Evolutionary conservation across 2,329 filamentous ascomycete species (phyloP).

Genomic region (Pseudogymnoascus sp.): DNA sequence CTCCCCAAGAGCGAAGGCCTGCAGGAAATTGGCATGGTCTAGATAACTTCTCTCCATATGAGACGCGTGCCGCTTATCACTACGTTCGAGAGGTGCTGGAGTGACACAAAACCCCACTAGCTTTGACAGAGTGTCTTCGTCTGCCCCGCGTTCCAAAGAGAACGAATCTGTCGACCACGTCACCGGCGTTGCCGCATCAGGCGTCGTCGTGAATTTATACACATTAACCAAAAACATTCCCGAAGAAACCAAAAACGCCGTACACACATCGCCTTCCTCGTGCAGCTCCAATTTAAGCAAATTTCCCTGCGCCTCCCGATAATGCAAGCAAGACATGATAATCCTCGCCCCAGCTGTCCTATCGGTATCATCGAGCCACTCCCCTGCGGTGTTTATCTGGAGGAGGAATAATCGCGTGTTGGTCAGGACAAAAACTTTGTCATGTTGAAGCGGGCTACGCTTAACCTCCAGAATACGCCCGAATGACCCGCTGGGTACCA

Average conservation of each 20-base stretch:
- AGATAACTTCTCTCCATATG: neutral
- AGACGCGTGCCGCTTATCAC: neutral
- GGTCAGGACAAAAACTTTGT: constrained; percentile 50
- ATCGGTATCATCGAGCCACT: constrained; percentile 11
- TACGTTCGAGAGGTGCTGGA: neutral
- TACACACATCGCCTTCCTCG: constrained; percentile 14
- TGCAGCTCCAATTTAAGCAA: constrained; percentile 33
- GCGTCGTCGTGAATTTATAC: constrained; percentile 20
- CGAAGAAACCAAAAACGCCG: constrained; percentile 19
- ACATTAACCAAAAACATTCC: constrained; percentile 20
- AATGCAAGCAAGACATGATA: constrained; percentile 38
- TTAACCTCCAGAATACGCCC: constrained; percentile 51
- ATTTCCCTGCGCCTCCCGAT: constrained; percentile 31
- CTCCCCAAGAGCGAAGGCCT: neutral
- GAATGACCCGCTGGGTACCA: constrained; percentile 15
- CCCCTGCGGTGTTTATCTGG: constrained; percentile 19
- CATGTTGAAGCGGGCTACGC: constrained; percentile 36
- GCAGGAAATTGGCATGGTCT: neutral
- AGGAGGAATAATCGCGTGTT: constrained; percentile 26
- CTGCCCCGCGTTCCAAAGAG: neutral
- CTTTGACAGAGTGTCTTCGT: neutral
- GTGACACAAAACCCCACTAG: neutral
- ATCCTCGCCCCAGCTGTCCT: constrained; percentile 20
- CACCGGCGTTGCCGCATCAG: neutral
- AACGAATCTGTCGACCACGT: constrained; percentile 1